Conservation (phyloP, 2,329 filamentous ascomycete species). For the Aspergillus versicolor region DNA sequence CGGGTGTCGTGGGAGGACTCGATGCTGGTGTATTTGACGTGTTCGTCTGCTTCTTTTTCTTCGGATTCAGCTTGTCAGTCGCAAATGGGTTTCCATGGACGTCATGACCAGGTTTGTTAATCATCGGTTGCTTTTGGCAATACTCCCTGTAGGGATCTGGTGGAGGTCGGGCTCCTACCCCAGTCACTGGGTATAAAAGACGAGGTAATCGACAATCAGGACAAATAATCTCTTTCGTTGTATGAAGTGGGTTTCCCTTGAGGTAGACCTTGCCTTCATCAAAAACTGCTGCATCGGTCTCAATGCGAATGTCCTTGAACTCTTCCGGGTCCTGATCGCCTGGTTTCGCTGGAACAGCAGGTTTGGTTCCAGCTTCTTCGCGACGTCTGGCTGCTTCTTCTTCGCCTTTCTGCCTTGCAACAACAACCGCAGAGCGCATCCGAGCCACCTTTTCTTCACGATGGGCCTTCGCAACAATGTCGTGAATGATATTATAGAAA, state of each 20-base stretch:
- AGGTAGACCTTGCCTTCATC: constrained; percentile 54
- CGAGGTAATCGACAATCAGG: constrained; percentile 61
- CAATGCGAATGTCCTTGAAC: constrained; percentile 37
- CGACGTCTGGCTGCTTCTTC: constrained; percentile 34
- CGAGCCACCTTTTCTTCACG: constrained; percentile 61
- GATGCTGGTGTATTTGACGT: constrained; percentile 36
- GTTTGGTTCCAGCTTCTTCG: constrained; percentile 32
- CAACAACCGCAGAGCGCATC: constrained; percentile 52
- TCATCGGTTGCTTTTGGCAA: constrained; percentile 60
- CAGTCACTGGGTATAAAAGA: constrained; percentile 57
- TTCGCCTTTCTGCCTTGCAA: constrained; percentile 46
- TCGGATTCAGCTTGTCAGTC: constrained; percentile 48
- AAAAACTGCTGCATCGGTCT: constrained; percentile 54
- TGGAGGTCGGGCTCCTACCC: constrained; percentile 47
- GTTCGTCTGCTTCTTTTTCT: constrained; percentile 39
- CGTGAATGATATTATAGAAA: constrained; percentile 60
- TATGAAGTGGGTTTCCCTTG: constrained; percentile 59
- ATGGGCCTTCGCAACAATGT: constrained; percentile 58
- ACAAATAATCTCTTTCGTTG: constrained; percentile 59
- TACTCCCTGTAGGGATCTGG: constrained; percentile 56
- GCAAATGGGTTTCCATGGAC: constrained; percentile 57
- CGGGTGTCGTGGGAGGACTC: constrained; percentile 35
- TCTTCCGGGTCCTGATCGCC: constrained; percentile 36
- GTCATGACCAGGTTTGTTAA: constrained; percentile 58
- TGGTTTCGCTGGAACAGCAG: constrained; percentile 32